A percentile compares a stretch with the other conserved stretches of the same genome.
Evolutionary conservation across 75 land plant genomes (phyloP).

Genomic region (Sequoiadendron giganteum): DNA sequence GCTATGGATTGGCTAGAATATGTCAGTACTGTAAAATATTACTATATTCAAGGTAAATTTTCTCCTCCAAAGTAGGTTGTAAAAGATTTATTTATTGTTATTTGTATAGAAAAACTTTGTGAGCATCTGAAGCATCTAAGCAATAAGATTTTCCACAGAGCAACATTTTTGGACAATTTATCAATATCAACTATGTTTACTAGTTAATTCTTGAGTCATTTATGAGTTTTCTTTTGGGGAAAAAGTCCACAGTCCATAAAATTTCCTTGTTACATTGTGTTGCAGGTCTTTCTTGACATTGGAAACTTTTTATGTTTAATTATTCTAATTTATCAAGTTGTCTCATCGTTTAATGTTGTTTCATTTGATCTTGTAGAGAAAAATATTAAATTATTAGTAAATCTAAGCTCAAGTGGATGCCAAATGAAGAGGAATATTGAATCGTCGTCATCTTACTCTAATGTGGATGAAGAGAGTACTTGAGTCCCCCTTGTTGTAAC

Average conservation of each 20-base stretch:
- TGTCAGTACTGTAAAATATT: neutral
- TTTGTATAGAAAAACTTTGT: neutral
- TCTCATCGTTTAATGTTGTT: neutral
- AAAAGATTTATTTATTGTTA: neutral
- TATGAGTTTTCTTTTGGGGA: too few species aligned
- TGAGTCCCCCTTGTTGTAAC: too few species aligned
- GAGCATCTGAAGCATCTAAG: neutral
- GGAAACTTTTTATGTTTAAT: too few species aligned
- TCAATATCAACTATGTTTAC: neutral
- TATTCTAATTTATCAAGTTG: neutral
- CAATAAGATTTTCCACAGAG: neutral
- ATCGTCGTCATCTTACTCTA: neutral
- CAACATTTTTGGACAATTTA: neutral
- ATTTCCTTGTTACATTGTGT: neutral
- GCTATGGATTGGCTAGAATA: neutral
- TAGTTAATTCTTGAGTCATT: too few species aligned
- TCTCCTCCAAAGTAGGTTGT: neutral
- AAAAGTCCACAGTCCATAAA: neutral
- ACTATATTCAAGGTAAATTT: neutral
- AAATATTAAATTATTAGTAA: too few species aligned
- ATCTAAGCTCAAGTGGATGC: neutral
- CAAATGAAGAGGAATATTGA: neutral
- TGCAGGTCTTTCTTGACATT: neutral
- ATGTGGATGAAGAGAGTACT: too few species aligned
- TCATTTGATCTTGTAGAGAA: neutral